Percentiles rank a stretch among this genome's conserved stretches.
These are phyloP conservation scores for Colletotrichum cereale DNA, from an alignment of 2,329 filamentous ascomycete species.

Conservation along the genomic window DNA sequence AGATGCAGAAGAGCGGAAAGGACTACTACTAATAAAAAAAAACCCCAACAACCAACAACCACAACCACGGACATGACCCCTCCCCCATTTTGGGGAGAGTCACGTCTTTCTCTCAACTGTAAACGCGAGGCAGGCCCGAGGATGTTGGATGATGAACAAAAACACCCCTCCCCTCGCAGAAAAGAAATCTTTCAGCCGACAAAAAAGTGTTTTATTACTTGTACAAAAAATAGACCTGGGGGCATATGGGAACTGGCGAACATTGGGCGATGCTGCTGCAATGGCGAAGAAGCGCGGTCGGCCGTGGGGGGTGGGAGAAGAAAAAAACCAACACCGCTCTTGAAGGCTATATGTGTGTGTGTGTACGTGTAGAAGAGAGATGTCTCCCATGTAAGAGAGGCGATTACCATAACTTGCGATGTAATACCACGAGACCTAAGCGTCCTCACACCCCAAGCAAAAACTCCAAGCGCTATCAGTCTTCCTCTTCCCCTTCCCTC, in stretches of 20 bases:
- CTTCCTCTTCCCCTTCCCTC: neutral
- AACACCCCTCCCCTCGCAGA: constrained; percentile 27
- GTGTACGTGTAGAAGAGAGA: constrained; percentile 38
- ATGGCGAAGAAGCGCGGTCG: constrained; percentile 11
- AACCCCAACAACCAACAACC: neutral
- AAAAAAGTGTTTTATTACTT: constrained; percentile 41
- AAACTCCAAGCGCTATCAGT: neutral
- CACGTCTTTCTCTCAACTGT: constrained; percentile 4
- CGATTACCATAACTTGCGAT: constrained; percentile 33
- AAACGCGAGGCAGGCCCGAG: constrained; percentile 26
- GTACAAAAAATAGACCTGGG: constrained; percentile 39
- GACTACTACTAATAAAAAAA: constrained; percentile 84
- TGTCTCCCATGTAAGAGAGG: constrained; percentile 4
- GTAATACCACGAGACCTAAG: constrained; percentile 38
- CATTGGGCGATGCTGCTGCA: constrained; percentile 22
- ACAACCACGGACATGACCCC: neutral
- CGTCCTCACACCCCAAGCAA: constrained; percentile 20
- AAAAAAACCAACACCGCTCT: constrained; percentile 38
- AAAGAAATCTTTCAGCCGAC: constrained; percentile 10
- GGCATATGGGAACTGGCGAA: constrained; percentile 38
- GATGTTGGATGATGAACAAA: constrained; percentile 19
- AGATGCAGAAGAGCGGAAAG: constrained; percentile 97
- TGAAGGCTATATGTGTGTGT: constrained; percentile 22
- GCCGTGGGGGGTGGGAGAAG: neutral
- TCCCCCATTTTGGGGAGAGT: neutral